Conservation (phyloP, 306 rosid species). For the Quillaja saponaria region DNA sequence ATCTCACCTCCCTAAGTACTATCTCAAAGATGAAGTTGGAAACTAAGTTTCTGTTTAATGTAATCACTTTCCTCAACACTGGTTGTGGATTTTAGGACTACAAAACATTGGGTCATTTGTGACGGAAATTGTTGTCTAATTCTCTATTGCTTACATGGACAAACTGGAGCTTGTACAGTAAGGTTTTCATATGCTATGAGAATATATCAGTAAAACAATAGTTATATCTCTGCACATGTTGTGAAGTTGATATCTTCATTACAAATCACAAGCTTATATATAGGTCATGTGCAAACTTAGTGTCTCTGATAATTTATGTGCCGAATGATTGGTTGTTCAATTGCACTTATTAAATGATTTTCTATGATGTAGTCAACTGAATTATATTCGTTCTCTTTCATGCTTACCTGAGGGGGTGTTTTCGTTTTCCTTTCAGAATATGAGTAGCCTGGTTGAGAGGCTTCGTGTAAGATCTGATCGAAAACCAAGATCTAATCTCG, state of each 20-base stretch:
- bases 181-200: not conserved
- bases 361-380: conserved; percentile 5
- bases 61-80: not conserved
- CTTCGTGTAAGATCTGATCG: conserved; percentile 97
- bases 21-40: not conserved
- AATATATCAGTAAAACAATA: not conserved
- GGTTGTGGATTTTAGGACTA: not conserved
- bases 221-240: not conserved
- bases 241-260: conserved; percentile 12
- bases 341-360: conserved; percentile 15
- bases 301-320: not conserved
- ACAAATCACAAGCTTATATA: conserved; percentile 8
- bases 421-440: conserved; percentile 43
- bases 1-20: not conserved
- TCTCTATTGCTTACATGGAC: not conserved
- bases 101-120: not conserved
- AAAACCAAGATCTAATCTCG: conserved; percentile 78
- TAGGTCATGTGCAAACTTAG: conserved; percentile 16
- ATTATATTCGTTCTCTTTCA: conserved; percentile 24
- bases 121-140: too few species aligned
- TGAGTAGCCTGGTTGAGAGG: conserved; percentile 99
- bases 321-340: conserved; percentile 14
- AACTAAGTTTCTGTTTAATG: not conserved
- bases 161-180: not conserved
- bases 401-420: conserved; percentile 15